phyloP scores from a whole-genome alignment of 257 asterid genomes.

The Prunella vulgaris region DNA sequence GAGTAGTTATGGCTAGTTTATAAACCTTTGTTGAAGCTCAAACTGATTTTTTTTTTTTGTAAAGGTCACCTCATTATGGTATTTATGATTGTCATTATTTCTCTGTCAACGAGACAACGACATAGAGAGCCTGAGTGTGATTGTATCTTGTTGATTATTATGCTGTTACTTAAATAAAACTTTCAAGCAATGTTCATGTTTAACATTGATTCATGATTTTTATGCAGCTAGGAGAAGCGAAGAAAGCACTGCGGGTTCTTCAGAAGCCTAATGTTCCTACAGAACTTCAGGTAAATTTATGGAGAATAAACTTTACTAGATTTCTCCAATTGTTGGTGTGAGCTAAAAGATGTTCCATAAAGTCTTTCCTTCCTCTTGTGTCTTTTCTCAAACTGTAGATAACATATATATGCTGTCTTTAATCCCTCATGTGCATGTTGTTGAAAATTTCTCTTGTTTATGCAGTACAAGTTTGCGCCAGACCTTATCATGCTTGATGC shows the following conservation, averaged over 20 bases:
- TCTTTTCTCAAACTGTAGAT: conserved; percentile 12
- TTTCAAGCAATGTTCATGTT: conserved; percentile 3
- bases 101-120: background rate
- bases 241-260: conserved; percentile 92
- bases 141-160: conserved; percentile 17
- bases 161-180: conserved; percentile 14
- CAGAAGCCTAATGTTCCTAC: conserved; percentile 86
- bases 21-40: background rate
- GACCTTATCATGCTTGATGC: conserved; percentile 98
- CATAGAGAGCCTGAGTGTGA: background rate
- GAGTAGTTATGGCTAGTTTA: background rate
- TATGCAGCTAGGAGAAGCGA: conserved; percentile 91
- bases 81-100: conserved; percentile 12
- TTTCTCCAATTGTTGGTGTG: conserved; percentile 6
- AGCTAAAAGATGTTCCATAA: conserved; percentile 6
- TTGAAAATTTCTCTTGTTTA: conserved; percentile 23
- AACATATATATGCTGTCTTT: conserved; percentile 6
- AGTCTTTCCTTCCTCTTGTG: conserved; percentile 10
- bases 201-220: conserved; percentile 11
- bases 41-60: background rate
- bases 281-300: conserved; percentile 74
- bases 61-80: background rate
- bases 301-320: conserved; percentile 4
- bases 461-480: conserved; percentile 98
- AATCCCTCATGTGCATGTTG: conserved; percentile 11